phyloP scores from a whole-genome alignment of 441 rosid genomes.

The Euphorbia schlechtendalii region DNA sequence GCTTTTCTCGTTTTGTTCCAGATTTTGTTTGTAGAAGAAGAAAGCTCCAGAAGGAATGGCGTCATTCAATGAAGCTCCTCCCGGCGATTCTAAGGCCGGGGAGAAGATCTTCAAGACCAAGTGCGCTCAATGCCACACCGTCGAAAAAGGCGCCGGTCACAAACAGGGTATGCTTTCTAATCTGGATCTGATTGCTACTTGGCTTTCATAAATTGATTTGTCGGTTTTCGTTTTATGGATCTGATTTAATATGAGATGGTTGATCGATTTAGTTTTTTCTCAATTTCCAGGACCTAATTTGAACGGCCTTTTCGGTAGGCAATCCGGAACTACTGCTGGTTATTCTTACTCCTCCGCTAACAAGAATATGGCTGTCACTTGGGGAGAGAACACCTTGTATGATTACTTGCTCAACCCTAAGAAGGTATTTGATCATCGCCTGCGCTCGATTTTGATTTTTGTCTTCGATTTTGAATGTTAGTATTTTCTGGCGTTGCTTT shows the following conservation, averaged over 20 bases:
- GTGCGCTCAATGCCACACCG: conserved; percentile 91
- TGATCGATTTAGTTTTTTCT: background rate
- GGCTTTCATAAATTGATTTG: too few relatives aligned
- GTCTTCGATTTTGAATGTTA: too few relatives aligned
- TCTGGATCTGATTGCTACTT: background rate
- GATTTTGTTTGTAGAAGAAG: too few relatives aligned
- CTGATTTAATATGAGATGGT: background rate
- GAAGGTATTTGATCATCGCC: too few relatives aligned
- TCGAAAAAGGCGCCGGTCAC: conserved; percentile 82
- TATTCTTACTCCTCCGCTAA: conserved; percentile 40
- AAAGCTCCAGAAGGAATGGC: conserved; percentile 39
- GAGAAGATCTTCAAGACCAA: conserved; percentile 77
- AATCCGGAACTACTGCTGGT: conserved; percentile 57
- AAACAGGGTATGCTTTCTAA: conserved; percentile 51
- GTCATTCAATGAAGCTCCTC: conserved; percentile 63
- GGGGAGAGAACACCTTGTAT: too few relatives aligned
- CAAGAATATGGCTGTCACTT: too few relatives aligned
- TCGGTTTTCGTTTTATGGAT: background rate
- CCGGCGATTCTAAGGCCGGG: conserved; percentile 50
- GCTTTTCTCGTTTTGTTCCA: background rate
- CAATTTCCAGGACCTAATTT: conserved; percentile 60
- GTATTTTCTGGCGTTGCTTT: too few relatives aligned
- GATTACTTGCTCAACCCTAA: too few relatives aligned
- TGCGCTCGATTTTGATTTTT: too few relatives aligned
- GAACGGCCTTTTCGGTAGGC: conserved; percentile 79